Evolutionary conservation across 2,329 filamentous ascomycete species (phyloP), one percentile per base, ranked within the genome.

Genomic region (Ascochyta koolunga): DNA sequence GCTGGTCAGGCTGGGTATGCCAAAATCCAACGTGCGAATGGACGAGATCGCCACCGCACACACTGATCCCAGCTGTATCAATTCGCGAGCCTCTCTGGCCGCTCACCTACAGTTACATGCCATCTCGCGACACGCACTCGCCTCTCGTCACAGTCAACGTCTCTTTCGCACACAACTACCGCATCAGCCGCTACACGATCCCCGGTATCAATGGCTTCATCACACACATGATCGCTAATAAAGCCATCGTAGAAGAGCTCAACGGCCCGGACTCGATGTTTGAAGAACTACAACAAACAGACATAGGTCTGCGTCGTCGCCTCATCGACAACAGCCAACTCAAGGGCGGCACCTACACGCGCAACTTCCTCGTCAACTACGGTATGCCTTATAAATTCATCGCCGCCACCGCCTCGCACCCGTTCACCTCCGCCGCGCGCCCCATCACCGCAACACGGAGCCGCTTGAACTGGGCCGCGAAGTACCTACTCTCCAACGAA

Each of bases 311-410:
- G 2, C 52, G 19, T 27, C 50, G 71, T 4, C 58, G 58, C 0
- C 48, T 29, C 0, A 40, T 69, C 4, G 50, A 51, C 9, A 57
- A 50, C 18, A 46, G 51, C 11, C 56, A 63, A n/a, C 62, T 74
- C 31, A 77, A 67, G 37, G 74, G 73, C 8, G 80, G 83, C 49
- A 74, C 77, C 4, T 67, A 83, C 4, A 83, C 80, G 0, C 75
- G 79, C 0, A 82, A 86, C 45, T 86, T 82, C 54, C 70, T 75
- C 2, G 77, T 79, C 25, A 86, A 86, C 56, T 84, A 78, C 58
- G 87, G 87, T 2, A 86, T 86, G 55, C 81, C 82, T 0, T 90
- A 89, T 69, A 89, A 89, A 48, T 89, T 86, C 62, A 80, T 84
- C 31, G 85, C 86, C 1, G 75, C 78, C 1, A 82, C 84, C 0